Base-by-base conservation (phyloP, 768 basidiomycete species). In the Termitomyces sp. region DNA sequence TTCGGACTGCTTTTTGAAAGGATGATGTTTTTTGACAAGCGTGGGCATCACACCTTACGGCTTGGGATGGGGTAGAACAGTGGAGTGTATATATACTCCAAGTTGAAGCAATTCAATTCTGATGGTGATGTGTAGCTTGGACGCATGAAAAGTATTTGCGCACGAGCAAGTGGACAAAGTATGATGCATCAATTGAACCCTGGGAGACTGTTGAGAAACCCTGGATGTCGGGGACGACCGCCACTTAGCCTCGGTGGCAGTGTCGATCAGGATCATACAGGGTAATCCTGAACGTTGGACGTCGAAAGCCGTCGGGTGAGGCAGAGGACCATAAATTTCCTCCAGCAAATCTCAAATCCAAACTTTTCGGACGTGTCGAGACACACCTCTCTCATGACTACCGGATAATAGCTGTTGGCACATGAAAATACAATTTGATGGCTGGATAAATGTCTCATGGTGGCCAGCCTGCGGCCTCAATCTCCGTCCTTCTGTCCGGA, bases 201-300 rank as follows among this genome's bases (percentile, higher is more conserved):
- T 56, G 61, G 18, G 41, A n/a, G 41, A 43, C 41, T 8, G 48
- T 23, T 20, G 4, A 23, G 18, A 57, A 50, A 64, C 63, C 61
- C 61, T 64, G 61, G 43, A 57, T 50, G 55, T 56, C 49, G 59
- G 58, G 30, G 41, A 43, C n/a, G 16, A n/a, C 41, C 20, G 56
- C 26, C 23, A 16, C 53, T 44, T 33, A 56, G 14, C 41, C 52
- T 32, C 9, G 28, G 64, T 65, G 64, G 64, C 64, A 50, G 64
- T 65, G 64, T 51, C 58, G 64, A 65, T 65, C 64, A 55, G 50
- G 55, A 63, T 63, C 64, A 62, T 55, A 33, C 53, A 62, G 56
- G 60, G 60, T 54, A 55, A 40, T 35, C 26, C 53, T 56, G 30
- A 54, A 52, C 40, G 50, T 28, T 30, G 30, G 30, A 30, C 30